Percentiles rank a stretch among this genome's conserved stretches.
Evolutionary conservation across 805 yeast genomes (phyloP).

Genomic region (Pichia cephalocereana): DNA sequence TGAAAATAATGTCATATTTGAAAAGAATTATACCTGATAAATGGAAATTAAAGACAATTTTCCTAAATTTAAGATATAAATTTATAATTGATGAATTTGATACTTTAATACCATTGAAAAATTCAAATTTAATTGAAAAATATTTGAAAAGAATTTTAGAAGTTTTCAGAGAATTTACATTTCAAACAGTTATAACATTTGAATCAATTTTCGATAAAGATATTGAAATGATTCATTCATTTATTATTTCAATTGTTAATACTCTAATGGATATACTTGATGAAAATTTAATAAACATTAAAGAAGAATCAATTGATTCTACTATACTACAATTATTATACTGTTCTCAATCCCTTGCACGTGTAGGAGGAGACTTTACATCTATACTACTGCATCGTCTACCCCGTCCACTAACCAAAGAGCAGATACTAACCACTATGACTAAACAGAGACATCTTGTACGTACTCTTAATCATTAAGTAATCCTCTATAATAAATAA

Average conservation of each 20-base stretch:
- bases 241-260: slow-evolving; percentile 26
- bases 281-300: background rate
- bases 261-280: background rate
- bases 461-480: background rate
- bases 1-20: slow-evolving; percentile 65
- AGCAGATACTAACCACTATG: slow-evolving; percentile 19
- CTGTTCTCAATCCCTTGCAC: slow-evolving; percentile 76
- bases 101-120: slow-evolving; percentile 46
- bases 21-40: slow-evolving; percentile 13
- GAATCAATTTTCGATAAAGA: slow-evolving; percentile 44
- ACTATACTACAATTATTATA: slow-evolving; percentile 69
- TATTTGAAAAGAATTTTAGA: slow-evolving; percentile 76
- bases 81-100: slow-evolving; percentile 57
- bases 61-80: slow-evolving; percentile 56
- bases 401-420: slow-evolving; percentile 9
- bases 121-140: slow-evolving; percentile 42
- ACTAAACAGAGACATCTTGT: slow-evolving; percentile 35
- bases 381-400: slow-evolving; percentile 25
- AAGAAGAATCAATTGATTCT: background rate
- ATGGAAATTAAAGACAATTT: slow-evolving; percentile 41
- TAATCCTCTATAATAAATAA: background rate
- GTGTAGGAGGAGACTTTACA: slow-evolving; percentile 56
- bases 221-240: slow-evolving; percentile 27
- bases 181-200: slow-evolving; percentile 60
- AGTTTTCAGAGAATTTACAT: slow-evolving; percentile 73